These are phyloP conservation scores for Aspergillus affinis DNA, from an alignment of 495 filamentous ascomycete species.

Conservation along the genomic window DNA sequence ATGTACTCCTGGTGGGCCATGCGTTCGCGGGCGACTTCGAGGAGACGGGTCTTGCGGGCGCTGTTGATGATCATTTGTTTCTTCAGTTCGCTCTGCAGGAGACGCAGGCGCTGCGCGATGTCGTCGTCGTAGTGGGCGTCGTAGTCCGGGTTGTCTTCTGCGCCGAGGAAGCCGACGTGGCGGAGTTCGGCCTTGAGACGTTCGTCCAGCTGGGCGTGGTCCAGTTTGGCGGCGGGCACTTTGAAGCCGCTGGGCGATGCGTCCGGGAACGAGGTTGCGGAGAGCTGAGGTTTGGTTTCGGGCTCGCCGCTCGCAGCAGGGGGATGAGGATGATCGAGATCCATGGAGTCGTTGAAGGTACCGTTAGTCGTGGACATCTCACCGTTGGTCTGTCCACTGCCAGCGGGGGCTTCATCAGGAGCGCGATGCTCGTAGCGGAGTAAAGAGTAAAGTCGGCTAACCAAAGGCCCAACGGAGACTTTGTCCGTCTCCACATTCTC, in stretches of 20 bases:
- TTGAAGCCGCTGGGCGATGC: conserved; percentile 61
- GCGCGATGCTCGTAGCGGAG: conserved; percentile 79
- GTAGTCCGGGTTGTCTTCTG: conserved; percentile 70
- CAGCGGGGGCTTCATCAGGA: conserved; percentile 50
- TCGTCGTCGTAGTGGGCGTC: conserved; percentile 93
- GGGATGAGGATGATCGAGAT: conserved; percentile 39
- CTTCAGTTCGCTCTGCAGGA: conserved; percentile 78
- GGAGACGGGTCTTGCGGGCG: conserved; percentile 79
- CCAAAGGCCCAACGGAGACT: conserved; percentile 81
- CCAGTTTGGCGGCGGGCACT: conserved; percentile 60
- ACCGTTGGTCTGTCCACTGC: not conserved
- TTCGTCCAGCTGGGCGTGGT: conserved; percentile 83
- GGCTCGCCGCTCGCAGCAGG: conserved; percentile 30
- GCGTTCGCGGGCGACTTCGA: conserved; percentile 81
- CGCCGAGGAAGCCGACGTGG: conserved; percentile 85
- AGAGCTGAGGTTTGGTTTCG: conserved; percentile 46
- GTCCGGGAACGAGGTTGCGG: conserved; percentile 77
- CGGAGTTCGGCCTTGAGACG: conserved; percentile 87
- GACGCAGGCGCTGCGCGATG: conserved; percentile 82
- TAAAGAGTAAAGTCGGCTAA: conserved; percentile 78
- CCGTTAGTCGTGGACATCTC: conserved; percentile 44
- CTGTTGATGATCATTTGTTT: conserved; percentile 82
- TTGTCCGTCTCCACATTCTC: conserved; percentile 83
- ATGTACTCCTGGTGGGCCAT: conserved; percentile 95
- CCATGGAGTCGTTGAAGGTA: conserved; percentile 53